These are phyloP conservation scores for Gyrodon lividus DNA, from an alignment of 768 basidiomycete genomes.

Conservation along the genomic window DNA sequence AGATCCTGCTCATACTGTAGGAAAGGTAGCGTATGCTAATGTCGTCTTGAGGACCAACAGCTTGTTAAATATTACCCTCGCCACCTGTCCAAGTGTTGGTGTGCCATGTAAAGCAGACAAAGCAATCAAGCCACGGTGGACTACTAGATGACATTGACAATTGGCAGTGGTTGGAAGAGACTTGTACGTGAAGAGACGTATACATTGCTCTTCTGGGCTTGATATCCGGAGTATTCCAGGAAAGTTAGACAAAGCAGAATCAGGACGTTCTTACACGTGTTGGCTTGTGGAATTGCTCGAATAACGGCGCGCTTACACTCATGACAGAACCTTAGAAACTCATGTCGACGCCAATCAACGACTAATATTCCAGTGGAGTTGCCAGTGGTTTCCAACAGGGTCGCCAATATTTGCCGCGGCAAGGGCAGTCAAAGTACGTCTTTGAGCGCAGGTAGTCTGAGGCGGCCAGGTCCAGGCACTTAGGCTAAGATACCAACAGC, in stretches of 20 bases:
- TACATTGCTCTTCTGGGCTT: background rate
- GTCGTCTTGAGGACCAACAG: background rate
- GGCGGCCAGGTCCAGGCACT: too few species aligned
- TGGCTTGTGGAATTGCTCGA: background rate
- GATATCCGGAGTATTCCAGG: background rate
- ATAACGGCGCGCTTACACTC: background rate
- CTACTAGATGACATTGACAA: background rate
- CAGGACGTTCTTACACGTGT: background rate
- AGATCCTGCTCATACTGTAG: conserved; percentile 31
- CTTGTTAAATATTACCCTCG: conserved; percentile 25
- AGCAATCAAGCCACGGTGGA: conserved; percentile 14
- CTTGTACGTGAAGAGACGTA: conserved; percentile 1
- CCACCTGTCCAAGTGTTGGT: conserved; percentile 26
- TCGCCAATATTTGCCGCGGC: too few species aligned
- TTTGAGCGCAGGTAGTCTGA: too few species aligned
- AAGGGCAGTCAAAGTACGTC: too few species aligned
- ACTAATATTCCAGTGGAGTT: background rate
- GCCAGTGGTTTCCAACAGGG: background rate
- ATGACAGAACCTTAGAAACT: conserved; percentile 1
- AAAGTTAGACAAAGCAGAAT: conserved; percentile 6
- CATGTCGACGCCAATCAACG: conserved; percentile 4
- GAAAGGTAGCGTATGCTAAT: background rate
- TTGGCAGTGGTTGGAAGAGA: conserved; percentile 10
- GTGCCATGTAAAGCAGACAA: conserved; percentile 19
- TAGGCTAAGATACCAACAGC: too few species aligned